Evolutionary conservation across 75 land plant species (phyloP).

Genomic region (Cupressus sempervirens): DNA sequence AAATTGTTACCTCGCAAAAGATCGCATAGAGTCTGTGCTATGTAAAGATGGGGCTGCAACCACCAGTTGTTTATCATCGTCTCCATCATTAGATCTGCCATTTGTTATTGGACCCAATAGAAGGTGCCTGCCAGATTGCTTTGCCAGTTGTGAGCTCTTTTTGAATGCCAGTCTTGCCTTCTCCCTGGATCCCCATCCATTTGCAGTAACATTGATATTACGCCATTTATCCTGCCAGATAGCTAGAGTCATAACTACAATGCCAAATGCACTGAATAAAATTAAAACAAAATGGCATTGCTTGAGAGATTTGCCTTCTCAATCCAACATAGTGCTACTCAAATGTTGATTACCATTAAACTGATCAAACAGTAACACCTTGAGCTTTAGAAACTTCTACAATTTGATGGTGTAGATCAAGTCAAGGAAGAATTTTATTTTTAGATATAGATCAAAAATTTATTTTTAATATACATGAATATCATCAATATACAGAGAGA

Average conservation of each 20-base stretch:
- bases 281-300: background rate
- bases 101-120: background rate
- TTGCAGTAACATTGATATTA: constrained; percentile 14
- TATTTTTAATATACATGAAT: background rate
- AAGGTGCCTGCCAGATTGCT: background rate
- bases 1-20: background rate
- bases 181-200: constrained; percentile 15
- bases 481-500: background rate
- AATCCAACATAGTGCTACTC: background rate
- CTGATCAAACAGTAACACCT: background rate
- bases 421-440: background rate
- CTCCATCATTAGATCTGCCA: background rate
- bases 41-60: background rate
- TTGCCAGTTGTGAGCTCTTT: constrained; percentile 11
- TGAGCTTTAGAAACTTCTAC: background rate
- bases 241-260: background rate
- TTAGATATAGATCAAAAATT: background rate
- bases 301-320: background rate
- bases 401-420: background rate
- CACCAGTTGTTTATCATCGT: constrained; percentile 4
- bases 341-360: background rate
- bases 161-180: constrained; percentile 16
- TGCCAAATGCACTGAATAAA: background rate
- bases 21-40: background rate
- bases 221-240: constrained; percentile 13